A percentile compares a stretch with the other conserved stretches of the same genome.
Conservation (phyloP, 805 yeast species). For the Candida berthetii region DNA sequence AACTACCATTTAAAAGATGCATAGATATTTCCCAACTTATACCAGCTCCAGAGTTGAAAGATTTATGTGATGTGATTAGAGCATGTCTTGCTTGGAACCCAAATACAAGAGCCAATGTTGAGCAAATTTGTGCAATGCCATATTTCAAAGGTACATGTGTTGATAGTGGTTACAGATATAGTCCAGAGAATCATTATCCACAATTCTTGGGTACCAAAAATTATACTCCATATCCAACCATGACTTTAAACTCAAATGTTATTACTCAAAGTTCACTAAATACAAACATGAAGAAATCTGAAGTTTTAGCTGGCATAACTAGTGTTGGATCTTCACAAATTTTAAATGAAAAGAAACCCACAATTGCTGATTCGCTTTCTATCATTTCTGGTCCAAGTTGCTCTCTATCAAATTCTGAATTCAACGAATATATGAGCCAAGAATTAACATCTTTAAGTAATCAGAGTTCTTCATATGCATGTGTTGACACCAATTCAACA, state of each 20-base stretch:
- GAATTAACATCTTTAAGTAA: neutral
- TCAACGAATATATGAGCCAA: neutral
- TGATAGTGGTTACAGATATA: conserved; percentile 6
- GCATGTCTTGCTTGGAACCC: conserved; percentile 70
- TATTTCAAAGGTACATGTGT: conserved; percentile 47
- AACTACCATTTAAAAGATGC: conserved; percentile 52
- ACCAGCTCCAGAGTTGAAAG: conserved; percentile 34
- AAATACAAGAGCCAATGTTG: conserved; percentile 46
- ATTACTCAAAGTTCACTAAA: too few species aligned
- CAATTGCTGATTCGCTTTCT: neutral
- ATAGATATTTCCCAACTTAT: conserved; percentile 37
- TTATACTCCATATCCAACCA: too few species aligned
- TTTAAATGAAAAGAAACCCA: neutral
- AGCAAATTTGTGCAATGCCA: conserved; percentile 38
- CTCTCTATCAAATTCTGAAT: neutral
- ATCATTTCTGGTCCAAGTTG: neutral
- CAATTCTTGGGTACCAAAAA: too few species aligned
- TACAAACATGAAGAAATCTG: neutral
- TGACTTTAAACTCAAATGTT: too few species aligned
- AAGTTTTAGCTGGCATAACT: neutral
- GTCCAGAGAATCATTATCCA: too few species aligned
- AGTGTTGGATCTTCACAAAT: neutral
- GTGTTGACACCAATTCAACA: neutral
- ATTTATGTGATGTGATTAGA: conserved; percentile 32
- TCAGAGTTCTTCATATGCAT: neutral